Evolutionary conservation across 768 basidiomycete species (phyloP), one percentile per base, ranked within the genome.

Genomic region (Suillus hirtellus): DNA sequence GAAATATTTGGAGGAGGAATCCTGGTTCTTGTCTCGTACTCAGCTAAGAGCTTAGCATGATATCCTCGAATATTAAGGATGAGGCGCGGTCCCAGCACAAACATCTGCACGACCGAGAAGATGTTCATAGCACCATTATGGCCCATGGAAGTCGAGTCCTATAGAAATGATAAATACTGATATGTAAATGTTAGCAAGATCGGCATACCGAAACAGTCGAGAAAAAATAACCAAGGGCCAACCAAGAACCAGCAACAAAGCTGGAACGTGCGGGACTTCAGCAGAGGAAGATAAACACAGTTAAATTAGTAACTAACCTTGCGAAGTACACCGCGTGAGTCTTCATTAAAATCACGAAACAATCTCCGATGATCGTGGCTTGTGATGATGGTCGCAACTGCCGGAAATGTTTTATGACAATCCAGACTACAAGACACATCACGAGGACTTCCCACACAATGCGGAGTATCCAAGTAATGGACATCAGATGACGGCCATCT

Each of bases 1-100:
- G 6, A 35, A n/a, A 12, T 31, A 37, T 6, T 35, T 35, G 52
- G 31, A 53, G 52, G 31, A 53, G 52, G 19, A 1, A 53, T 35
- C 19, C 17, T 19, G 19, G 34, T 34, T 53, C 34, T 11, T 12
- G 11, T 35, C 12, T 53, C 19, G 52, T 19, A 53, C 19, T 35
- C 52, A n/a, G 52, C 11, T 35, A 53, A 0, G 19, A 53, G 52
- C 19, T 53, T 35, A 35, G 52, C 52, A 35, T 35, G 34, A 35
- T 53, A 53, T 35, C 17, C 52, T 53, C 52, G 52, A 37, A 53
- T 9, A 35, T 35, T n/a, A n/a, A 53, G 52, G 52, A 53, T 35
- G 34, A 53, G 52, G 31, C 52, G 52, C 3, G 52, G 52, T n/a
- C 52, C 52, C 34, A 53, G 35, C 52, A 53, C 31, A n/a, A 53